Base-by-base conservation (phyloP, 140 eudicot species). In the Bidens hawaiensis region DNA sequence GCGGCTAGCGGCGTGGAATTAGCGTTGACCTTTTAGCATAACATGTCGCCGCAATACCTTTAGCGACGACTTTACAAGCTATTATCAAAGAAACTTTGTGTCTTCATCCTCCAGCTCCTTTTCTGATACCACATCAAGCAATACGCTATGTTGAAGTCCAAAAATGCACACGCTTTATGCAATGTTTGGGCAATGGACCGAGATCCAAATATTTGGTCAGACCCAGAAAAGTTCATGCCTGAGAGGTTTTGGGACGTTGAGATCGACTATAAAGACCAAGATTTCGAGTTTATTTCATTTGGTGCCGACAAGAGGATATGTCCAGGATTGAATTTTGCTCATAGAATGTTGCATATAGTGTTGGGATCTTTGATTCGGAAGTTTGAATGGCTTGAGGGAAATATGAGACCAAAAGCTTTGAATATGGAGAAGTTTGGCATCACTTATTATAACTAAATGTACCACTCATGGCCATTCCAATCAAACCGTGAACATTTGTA, bases 271-370 rank as follows among this genome's bases (percentile, higher is more conserved):
- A 54, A 67, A 49, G 85, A 81, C 15, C 78, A 55, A 49, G 45
- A 81, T 55, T 82, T 86, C 23, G 87, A 82, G 73, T 54, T 79
- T 6, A 68, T 75, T 31, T 84, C 95, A 2, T 77, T 79, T 43
- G 85, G 86, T 26, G 60, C 72, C 0, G 89, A 89, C 8, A 57
- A 79, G 10, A 76, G 89, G 64, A 79, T 79, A 2, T 76, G 94
- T 59, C 84, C 82, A 0, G 84, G 83, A n/a, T n/a, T 77, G 69
- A 81, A 72, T 24, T 40, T 77, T 16, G 81, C 87, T 28, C 26
- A 77, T 27, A 70, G 67, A 40, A 81, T 81, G 87, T n/a, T 74
- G 82, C 79, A 58, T 22, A 14, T 76, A 38, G 79, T 5, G 43
- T n/a, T n/a, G n/a, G n/a, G n/a, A n/a, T n/a, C n/a, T n/a, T n/a